A percentile compares a stretch with the other conserved stretches of the same genome.
These are phyloP conservation scores for Ceratocystis destructans DNA, from an alignment of 2,329 filamentous ascomycete genomes.

Conservation along the genomic window DNA sequence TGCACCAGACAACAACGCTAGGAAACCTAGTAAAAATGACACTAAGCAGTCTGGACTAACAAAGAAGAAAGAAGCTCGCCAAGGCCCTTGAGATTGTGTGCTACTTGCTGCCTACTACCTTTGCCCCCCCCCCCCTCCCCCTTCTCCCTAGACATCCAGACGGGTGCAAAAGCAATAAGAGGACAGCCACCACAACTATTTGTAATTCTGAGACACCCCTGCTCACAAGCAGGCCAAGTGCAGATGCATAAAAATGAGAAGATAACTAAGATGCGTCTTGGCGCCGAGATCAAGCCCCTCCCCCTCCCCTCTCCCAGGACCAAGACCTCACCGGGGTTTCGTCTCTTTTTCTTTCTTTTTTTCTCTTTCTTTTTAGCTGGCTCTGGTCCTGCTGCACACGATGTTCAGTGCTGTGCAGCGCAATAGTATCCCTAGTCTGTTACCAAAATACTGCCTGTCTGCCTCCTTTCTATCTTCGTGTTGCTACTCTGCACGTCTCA, in stretches of 20 bases:
- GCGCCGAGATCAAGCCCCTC: neutral
- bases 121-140: too few relatives aligned
- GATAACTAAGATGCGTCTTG: neutral
- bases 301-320: neutral
- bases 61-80: too few relatives aligned
- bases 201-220: constrained; percentile 2
- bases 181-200: neutral
- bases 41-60: too few relatives aligned
- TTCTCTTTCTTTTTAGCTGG: neutral
- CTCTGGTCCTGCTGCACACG: neutral
- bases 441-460: neutral
- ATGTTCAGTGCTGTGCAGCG: neutral
- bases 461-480: too few relatives aligned
- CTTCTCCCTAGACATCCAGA: too few relatives aligned
- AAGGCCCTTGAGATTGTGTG: too few relatives aligned
- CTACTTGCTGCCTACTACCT: too few relatives aligned
- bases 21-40: too few relatives aligned
- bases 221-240: neutral
- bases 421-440: neutral
- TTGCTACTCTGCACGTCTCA: constrained; percentile 1
- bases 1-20: too few relatives aligned
- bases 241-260: neutral
- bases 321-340: neutral
- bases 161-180: neutral
- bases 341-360: neutral